Base-by-base conservation (phyloP, 2,329 filamentous ascomycete genomes). In the Magnaporthiopsis incrustans region DNA sequence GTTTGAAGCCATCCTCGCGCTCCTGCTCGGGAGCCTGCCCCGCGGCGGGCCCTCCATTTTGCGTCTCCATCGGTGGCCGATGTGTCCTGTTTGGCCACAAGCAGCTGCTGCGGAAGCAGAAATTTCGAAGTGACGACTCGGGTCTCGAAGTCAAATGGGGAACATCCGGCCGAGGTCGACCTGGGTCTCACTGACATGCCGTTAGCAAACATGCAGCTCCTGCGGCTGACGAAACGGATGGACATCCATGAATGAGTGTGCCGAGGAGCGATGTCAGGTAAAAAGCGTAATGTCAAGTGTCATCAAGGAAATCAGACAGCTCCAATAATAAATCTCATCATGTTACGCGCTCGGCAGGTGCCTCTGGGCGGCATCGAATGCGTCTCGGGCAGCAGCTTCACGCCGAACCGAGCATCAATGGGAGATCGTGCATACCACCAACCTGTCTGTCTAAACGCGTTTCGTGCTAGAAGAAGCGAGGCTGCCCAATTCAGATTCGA, bases 1-100 rank as follows among this genome's bases (percentile, higher is more conserved):
- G 84, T 77, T 95, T 97, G 82, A 88, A 97, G 63, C 82, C 85
- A n/a, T 79, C 76, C 32, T 79, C 77, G 64, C 78, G 78, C 64
- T 77, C 73, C 58, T 67, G 30, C 38, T 62, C 61, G 57, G 71
- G 67, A 59, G 67, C 38, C 33, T 61, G 58, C 56, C 71, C 67
- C 44, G 76, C 67, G 26, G 72, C 70, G 27, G 69, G 60, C 33
- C 67, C 66, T 64, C 77, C 81, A 66, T 81, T 82, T 33, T 74
- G 67, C 56, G 69, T 70, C 64, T 83, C 82, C 80, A 71, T 69
- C 5, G 60, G 26, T 32, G 44, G 7, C 44, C n/a, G 22, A 4
- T 53, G 11, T 15, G 22, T 25, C n/a, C 8, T 25, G 44, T n/a
- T 25, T 53, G 44, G 18, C 10, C 22, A 25, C 44, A 53, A 22